Conservation (phyloP, 345 rosid species). For the Salix suchowensis region DNA sequence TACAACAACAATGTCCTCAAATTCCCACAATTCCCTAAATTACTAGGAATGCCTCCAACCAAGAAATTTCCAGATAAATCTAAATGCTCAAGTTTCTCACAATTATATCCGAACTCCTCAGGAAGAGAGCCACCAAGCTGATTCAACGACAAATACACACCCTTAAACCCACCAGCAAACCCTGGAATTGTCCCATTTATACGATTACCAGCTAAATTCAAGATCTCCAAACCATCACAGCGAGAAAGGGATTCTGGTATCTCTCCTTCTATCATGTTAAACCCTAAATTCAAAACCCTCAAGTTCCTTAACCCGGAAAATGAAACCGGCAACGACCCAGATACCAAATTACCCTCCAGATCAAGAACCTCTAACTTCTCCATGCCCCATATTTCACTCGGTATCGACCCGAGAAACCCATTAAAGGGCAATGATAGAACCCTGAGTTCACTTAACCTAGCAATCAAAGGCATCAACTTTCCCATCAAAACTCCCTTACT, state of each 20-base stretch:
- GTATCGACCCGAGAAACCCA: slow-evolving; percentile 61
- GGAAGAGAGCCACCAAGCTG: slow-evolving; percentile 59
- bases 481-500: slow-evolving; percentile 56
- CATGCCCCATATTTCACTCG: slow-evolving; percentile 70
- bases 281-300: slow-evolving; percentile 75
- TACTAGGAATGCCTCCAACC: slow-evolving; percentile 55
- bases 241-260: slow-evolving; percentile 45
- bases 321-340: slow-evolving; percentile 47
- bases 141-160: slow-evolving; percentile 58
- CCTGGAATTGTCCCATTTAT: slow-evolving; percentile 69
- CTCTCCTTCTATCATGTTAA: slow-evolving; percentile 57
- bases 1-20: slow-evolving; percentile 62
- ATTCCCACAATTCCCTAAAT: slow-evolving; percentile 58
- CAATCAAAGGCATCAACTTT: slow-evolving; percentile 44
- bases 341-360: slow-evolving; percentile 65
- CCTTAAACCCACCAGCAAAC: slow-evolving; percentile 57
- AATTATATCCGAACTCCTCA: slow-evolving; percentile 51
- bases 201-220: slow-evolving; percentile 73
- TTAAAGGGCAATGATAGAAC: slow-evolving; percentile 76
- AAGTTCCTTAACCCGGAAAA: slow-evolving; percentile 49
- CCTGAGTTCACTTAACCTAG: slow-evolving; percentile 56
- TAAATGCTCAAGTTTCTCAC: slow-evolving; percentile 75
- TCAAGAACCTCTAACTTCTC: slow-evolving; percentile 78
- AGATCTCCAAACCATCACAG: slow-evolving; percentile 42
- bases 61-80: slow-evolving; percentile 81